Evolutionary conservation across 805 yeast species (phyloP).

Genomic region (Lipomyces sp.): DNA sequence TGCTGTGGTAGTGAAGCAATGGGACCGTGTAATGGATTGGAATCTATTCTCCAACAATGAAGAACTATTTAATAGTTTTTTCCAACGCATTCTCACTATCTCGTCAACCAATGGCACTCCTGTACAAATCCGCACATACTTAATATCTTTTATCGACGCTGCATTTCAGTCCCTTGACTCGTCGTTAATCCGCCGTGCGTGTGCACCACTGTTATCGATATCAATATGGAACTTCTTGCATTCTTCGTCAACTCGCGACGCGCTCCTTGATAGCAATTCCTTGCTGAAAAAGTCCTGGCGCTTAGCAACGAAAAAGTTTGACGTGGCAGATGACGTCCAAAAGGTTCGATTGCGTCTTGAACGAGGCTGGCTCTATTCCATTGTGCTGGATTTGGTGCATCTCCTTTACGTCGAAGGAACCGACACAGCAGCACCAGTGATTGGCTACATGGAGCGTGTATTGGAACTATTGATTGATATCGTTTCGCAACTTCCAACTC

Average conservation of each 20-base stretch:
- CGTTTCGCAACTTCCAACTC: conserved; percentile 51
- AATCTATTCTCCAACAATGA: conserved; percentile 37
- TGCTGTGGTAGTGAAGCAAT: conserved; percentile 34
- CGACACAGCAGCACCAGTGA: conserved; percentile 6
- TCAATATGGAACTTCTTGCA: conserved; percentile 46
- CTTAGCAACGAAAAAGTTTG: conserved; percentile 36
- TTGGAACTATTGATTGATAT: conserved; percentile 43
- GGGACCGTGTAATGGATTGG: conserved; percentile 26
- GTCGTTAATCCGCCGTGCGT: conserved; percentile 37
- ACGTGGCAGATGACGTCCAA: conserved; percentile 33
- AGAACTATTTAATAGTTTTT: conserved; percentile 42
- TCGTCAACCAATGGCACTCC: conserved; percentile 20
- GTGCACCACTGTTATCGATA: conserved; percentile 47
- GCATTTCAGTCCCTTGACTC: conserved; percentile 41
- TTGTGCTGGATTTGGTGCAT: conserved; percentile 35
- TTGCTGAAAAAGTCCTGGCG: conserved; percentile 40
- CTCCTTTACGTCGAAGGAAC: conserved; percentile 11
- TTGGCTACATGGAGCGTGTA: conserved; percentile 25
- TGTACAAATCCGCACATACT: conserved; percentile 19
- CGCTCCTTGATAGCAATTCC: conserved; percentile 37
- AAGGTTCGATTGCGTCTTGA: conserved; percentile 38
- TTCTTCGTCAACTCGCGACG: conserved; percentile 31
- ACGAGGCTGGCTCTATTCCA: conserved; percentile 43
- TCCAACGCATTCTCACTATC: conserved; percentile 44
- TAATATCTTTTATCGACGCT: conserved; percentile 41